Evolutionary conservation across 805 yeast genomes (phyloP).

Genomic region (Cephaloascus albidus): DNA sequence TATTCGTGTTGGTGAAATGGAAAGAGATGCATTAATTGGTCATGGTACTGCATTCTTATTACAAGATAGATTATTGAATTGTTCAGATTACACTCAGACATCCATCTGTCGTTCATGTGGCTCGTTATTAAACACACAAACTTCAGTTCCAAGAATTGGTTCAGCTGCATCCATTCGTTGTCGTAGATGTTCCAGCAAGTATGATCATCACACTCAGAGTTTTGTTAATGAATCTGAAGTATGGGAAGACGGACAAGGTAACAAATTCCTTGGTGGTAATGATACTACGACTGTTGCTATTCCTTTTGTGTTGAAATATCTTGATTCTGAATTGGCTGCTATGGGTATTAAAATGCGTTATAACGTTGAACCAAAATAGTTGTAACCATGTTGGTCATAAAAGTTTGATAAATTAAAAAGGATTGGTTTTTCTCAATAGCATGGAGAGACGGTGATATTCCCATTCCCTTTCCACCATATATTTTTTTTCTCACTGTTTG

Average conservation of each 20-base stretch:
- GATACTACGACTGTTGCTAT: slow-evolving; percentile 93
- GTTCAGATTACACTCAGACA: slow-evolving; percentile 92
- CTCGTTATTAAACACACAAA: slow-evolving; percentile 80
- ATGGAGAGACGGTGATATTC: neutral
- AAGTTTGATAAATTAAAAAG: neutral
- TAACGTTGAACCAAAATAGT: slow-evolving; percentile 62
- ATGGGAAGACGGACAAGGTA: slow-evolving; percentile 98
- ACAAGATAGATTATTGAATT: slow-evolving; percentile 90
- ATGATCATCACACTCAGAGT: slow-evolving; percentile 45
- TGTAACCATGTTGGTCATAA: too few relatives aligned
- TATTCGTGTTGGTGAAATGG: slow-evolving; percentile 99
- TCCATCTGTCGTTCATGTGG: slow-evolving; percentile 91
- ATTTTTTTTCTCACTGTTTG: neutral
- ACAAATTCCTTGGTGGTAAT: slow-evolving; percentile 83
- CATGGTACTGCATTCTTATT: slow-evolving; percentile 94
- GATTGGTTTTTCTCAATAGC: neutral
- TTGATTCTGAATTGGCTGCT: slow-evolving; percentile 92
- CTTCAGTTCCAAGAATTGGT: slow-evolving; percentile 87
- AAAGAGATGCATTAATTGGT: slow-evolving; percentile 97
- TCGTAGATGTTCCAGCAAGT: slow-evolving; percentile 77
- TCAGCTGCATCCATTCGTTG: slow-evolving; percentile 71
- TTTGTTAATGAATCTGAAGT: slow-evolving; percentile 60
- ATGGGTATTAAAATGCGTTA: slow-evolving; percentile 95
- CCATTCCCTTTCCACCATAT: too few relatives aligned
- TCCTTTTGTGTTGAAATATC: slow-evolving; percentile 90